These are phyloP conservation scores for Hymenotorrendiella dingleyae DNA, from an alignment of 2,329 filamentous ascomycete species.

Conservation along the genomic window DNA sequence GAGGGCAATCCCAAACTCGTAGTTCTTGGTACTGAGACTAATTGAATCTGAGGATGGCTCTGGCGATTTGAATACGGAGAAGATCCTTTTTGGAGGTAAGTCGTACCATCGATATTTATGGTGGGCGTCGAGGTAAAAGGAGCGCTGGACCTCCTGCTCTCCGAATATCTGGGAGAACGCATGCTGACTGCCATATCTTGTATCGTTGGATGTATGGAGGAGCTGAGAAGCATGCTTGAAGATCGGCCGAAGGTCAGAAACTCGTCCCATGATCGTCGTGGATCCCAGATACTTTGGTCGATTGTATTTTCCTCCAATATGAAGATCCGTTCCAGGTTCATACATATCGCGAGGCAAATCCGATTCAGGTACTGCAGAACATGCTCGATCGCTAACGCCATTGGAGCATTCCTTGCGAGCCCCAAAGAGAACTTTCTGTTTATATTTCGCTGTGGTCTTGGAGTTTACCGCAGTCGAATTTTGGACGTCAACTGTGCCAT, in stretches of 20 bases:
- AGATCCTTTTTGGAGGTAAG: constrained; percentile 28
- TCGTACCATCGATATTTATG: background rate
- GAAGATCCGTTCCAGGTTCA: constrained; percentile 37
- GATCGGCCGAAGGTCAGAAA: constrained; percentile 40
- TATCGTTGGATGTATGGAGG: constrained; percentile 4
- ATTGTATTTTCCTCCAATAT: constrained; percentile 28
- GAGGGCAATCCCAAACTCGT: constrained; percentile 21
- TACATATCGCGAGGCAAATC: constrained; percentile 44
- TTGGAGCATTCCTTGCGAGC: constrained; percentile 47
- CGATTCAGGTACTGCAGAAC: constrained; percentile 46
- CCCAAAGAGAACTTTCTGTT: constrained; percentile 49
- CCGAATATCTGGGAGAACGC: constrained; percentile 45
- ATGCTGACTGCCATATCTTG: constrained; percentile 9
- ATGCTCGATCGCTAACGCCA: constrained; percentile 39
- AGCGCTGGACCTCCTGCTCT: constrained; percentile 45
- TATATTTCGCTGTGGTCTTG: constrained; percentile 34
- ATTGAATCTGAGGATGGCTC: background rate
- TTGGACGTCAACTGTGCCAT: constrained; percentile 11
- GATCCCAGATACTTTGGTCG: constrained; percentile 44
- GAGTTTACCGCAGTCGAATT: background rate
- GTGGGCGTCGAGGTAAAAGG: background rate
- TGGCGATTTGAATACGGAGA: background rate
- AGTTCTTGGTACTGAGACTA: constrained; percentile 1
- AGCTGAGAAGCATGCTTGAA: constrained; percentile 32
- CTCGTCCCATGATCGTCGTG: constrained; percentile 44